phyloP scores from a whole-genome alignment of 306 rosid species.

The Argentina anserina region DNA sequence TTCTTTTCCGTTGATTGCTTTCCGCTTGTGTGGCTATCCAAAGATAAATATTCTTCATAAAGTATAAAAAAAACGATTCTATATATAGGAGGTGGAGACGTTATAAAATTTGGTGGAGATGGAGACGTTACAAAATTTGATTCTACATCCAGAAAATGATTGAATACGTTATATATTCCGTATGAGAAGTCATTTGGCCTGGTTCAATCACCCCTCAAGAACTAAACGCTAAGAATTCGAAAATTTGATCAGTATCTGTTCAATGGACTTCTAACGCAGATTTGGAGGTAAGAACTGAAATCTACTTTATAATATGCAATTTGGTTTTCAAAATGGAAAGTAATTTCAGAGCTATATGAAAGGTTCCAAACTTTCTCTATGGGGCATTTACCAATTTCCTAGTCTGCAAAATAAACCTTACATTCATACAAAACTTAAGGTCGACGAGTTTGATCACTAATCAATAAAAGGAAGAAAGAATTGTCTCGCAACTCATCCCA shows the following conservation, averaged over 20 bases:
- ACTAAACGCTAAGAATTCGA: background rate
- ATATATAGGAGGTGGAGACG: background rate
- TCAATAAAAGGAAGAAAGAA: background rate
- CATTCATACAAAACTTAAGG: background rate
- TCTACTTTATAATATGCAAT: background rate
- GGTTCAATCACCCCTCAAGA: background rate
- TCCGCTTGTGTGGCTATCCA: constrained; percentile 41
- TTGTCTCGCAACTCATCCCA: background rate
- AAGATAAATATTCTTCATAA: background rate
- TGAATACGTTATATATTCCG: background rate
- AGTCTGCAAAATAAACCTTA: background rate
- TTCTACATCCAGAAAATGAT: too few relatives aligned
- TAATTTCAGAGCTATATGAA: background rate
- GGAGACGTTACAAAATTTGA: too few relatives aligned
- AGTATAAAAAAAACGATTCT: background rate
- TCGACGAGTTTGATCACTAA: background rate
- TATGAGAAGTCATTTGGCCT: background rate
- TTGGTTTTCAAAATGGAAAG: background rate
- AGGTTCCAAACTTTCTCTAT: background rate
- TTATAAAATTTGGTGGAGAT: too few relatives aligned
- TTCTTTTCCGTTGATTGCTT: constrained; percentile 26
- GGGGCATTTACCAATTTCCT: background rate
- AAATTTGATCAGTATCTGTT: background rate
- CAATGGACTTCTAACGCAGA: background rate
- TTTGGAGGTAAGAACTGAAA: background rate